Evolutionary conservation across 306 rosid species (phyloP), one percentile per base, ranked within the genome.

Genomic region (Cicer judaicum): DNA sequence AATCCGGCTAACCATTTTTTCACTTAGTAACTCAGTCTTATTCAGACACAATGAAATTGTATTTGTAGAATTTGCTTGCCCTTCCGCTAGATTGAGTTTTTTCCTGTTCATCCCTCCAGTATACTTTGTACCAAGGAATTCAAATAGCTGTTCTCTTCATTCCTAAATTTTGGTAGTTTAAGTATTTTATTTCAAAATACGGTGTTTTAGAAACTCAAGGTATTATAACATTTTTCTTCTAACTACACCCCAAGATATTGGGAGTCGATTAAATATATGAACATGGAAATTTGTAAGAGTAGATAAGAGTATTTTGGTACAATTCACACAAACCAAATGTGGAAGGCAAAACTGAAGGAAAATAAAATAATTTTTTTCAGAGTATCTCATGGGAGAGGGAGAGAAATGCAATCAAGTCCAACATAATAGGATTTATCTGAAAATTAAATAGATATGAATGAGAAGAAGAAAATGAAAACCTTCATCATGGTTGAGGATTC

Each of bases 1-100:
- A 49, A 74, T 44, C 63, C n/a, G 54, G n/a, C 46, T 34, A 34
- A 67, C 52, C 11, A 11, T 34, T 44, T 55, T 10, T 54, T 43
- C 38, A 34, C 47, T 59, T 7, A 4, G 56, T 77, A 41, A 10
- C 10, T 65, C 13, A 14, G 10, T 66, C 56, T 11, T 66, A 24
- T 66, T 21, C 68, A 24, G 59, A 14, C 36, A 62, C 39, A 12
- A 14, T 29, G 41, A 38, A 52, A 19, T 64, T 42, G 38, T 64
- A 46, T 50, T 14, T 48, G 52, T 74, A 40, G 10, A 49, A 5
- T 49, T 36, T 63, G 24, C 71, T 39, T 16, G 19, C n/a, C 5
- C n/a, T 54, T 75, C 40, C 29, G 11, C 12, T 54, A 29, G 10
- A 24, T 15, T 29, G 50, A 12, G 15, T 10, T 41, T 3, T 49